Conservation (phyloP, 139 green algal genomes). For the Nannochloris sp. region DNA sequence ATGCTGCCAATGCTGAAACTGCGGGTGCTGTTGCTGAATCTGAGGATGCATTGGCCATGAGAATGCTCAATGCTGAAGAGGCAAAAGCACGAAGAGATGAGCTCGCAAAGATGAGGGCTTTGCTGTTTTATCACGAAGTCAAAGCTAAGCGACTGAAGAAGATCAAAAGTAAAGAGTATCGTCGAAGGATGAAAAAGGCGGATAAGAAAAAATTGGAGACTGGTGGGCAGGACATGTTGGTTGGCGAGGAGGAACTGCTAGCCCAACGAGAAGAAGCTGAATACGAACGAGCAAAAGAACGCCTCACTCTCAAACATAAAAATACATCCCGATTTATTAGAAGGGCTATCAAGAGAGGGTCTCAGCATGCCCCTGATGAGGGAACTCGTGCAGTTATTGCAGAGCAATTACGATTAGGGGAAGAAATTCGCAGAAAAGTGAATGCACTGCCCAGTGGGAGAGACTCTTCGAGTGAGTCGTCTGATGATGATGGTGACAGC, state of each 20-base stretch:
- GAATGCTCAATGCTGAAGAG: constrained; percentile 71
- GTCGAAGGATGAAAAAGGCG: constrained; percentile 39
- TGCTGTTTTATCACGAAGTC: constrained; percentile 88
- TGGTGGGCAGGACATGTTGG: neutral
- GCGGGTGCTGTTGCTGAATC: constrained; percentile 50
- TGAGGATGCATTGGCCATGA: constrained; percentile 60
- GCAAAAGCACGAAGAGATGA: constrained; percentile 49
- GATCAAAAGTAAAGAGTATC: constrained; percentile 79
- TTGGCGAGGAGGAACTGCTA: constrained; percentile 26
- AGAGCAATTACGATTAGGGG: constrained; percentile 81
- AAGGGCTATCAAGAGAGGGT: constrained; percentile 70
- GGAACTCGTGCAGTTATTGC: constrained; percentile 57
- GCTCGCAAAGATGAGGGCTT: constrained; percentile 66
- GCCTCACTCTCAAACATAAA: constrained; percentile 86
- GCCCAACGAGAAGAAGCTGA: constrained; percentile 51
- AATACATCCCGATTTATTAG: constrained; percentile 85
- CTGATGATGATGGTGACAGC: constrained; percentile 24
- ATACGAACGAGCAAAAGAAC: constrained; percentile 74
- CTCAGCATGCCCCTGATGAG: constrained; percentile 39
- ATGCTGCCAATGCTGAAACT: constrained; percentile 41
- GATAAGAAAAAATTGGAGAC: constrained; percentile 25
- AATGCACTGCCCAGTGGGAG: constrained; percentile 24
- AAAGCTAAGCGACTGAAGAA: constrained; percentile 79
- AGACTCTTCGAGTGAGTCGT: constrained; percentile 26
- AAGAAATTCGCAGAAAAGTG: constrained; percentile 68